Evolutionary conservation across 108 stramenopile species (phyloP), one percentile per base, ranked within the genome.

Genomic region (Skeletonema costatum): DNA sequence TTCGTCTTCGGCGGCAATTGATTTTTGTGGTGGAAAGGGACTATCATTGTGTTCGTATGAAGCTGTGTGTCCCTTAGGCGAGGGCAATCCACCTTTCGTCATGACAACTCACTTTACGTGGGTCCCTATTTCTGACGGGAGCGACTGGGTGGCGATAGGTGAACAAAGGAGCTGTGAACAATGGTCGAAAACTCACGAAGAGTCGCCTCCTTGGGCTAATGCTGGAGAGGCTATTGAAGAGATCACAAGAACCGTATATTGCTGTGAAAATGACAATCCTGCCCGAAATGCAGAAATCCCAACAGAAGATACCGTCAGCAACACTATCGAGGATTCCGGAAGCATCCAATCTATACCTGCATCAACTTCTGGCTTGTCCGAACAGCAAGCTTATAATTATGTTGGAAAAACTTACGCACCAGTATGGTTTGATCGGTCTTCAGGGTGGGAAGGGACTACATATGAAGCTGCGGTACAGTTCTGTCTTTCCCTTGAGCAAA

Each of bases 341-440:
- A 51, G 50, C 4, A n/a, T 56, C n/a, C 53, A 56, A 56, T 21
- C 53, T 56, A 25, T 29, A 25, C 53, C 53, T 25, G 53, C 19
- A 25, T 56, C 53, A 10, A 7, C 3, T 29, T 7, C 5, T 7
- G 53, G 53, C 53, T 25, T 56, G 21, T 4, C 6, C 21, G 53
- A 56, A 29, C 53, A 56, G 10, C 53, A 64, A 21, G 63, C 63
- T 8, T 64, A 64, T 36, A 39, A 39, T 9, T 10, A 4, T 38
- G 63, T 64, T 17, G 63, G 14, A 35, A 19, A 35, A n/a, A 6
- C 8, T 17, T 30, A 7, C 32, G 63, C 8, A 39, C 73, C 73
- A 14, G 19, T 42, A 32, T 74, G 73, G 73, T 74, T 44, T 31
- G 50, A 66, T 53, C 63, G 73, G 25, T 65, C 73, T 8, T 32